Conservation (phyloP, 2,329 filamentous ascomycete species). For the Berkeleyomyces rouxiae region DNA sequence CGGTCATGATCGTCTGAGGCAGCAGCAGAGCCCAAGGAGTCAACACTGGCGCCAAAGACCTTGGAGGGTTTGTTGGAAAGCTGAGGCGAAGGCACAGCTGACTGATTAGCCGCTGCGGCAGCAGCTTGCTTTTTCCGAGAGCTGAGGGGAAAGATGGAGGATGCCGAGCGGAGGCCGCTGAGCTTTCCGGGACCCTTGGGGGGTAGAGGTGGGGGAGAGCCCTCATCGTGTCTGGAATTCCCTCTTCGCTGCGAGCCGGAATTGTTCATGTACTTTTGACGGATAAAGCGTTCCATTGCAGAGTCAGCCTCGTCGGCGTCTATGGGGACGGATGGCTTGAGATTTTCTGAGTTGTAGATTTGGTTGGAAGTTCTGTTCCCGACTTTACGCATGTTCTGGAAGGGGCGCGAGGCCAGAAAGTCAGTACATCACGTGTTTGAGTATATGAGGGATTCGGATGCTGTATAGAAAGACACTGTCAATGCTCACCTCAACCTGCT, state of each 20-base stretch:
- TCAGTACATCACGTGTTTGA: background rate
- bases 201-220: conserved; percentile 38
- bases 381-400: conserved; percentile 79
- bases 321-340: conserved; percentile 68
- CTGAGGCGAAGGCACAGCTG: conserved; percentile 20
- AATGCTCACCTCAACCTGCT: conserved; percentile 76
- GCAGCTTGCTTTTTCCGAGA: conserved; percentile 36
- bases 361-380: conserved; percentile 79
- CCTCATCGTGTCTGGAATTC: conserved; percentile 39
- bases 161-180: conserved; percentile 35
- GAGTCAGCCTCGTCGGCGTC: conserved; percentile 87
- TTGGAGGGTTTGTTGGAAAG: conserved; percentile 48
- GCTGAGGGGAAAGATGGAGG: conserved; percentile 51
- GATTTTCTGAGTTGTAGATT: conserved; percentile 72
- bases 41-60: conserved; percentile 53
- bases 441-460: background rate
- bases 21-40: conserved; percentile 22
- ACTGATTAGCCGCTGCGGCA: conserved; percentile 19
- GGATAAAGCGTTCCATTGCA: conserved; percentile 87
- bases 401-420: background rate
- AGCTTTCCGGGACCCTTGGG: conserved; percentile 48
- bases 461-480: background rate
- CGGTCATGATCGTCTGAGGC: conserved; percentile 46
- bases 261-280: conserved; percentile 72
- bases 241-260: conserved; percentile 18